A percentile compares a stretch with the other conserved stretches of the same genome.
phyloP scores from a whole-genome alignment of 257 asterid species.

The Handroanthus guayacan region DNA sequence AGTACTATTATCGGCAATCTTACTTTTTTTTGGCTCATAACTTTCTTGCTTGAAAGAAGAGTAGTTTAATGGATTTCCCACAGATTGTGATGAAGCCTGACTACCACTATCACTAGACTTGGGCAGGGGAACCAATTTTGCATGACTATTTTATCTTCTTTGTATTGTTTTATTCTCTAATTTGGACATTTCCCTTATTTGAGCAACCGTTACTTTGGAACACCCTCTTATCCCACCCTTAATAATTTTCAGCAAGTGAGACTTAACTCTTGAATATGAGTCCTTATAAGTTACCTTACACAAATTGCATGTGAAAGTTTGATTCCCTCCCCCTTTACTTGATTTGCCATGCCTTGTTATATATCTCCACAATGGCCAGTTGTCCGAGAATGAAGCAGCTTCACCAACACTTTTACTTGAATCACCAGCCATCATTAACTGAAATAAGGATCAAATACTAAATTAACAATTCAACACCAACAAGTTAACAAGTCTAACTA shows the following conservation, averaged over 20 bases:
- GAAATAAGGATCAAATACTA: too few species aligned
- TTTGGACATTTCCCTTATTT: background rate
- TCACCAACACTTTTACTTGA: too few species aligned
- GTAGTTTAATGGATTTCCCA: too few species aligned
- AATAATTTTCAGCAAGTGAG: constrained; percentile 10
- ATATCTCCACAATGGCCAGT: background rate
- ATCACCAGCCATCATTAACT: too few species aligned
- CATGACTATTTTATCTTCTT: background rate
- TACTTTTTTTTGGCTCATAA: background rate
- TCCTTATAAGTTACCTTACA: background rate
- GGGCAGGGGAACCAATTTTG: background rate
- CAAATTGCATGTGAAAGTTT: background rate
- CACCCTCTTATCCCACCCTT: background rate
- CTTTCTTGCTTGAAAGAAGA: background rate
- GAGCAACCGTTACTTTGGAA: background rate
- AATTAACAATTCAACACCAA: too few species aligned
- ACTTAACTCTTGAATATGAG: background rate
- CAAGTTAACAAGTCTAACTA: too few species aligned
- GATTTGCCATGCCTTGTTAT: background rate
- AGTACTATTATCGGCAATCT: background rate
- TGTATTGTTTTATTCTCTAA: background rate
- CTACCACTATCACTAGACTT: too few species aligned
- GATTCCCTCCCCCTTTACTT: background rate
- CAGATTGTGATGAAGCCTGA: too few species aligned
- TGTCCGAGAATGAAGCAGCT: too few species aligned